These are phyloP conservation scores for Chaetoceros tenuissimus DNA, from an alignment of 108 stramenopile species.

Conservation along the genomic window DNA sequence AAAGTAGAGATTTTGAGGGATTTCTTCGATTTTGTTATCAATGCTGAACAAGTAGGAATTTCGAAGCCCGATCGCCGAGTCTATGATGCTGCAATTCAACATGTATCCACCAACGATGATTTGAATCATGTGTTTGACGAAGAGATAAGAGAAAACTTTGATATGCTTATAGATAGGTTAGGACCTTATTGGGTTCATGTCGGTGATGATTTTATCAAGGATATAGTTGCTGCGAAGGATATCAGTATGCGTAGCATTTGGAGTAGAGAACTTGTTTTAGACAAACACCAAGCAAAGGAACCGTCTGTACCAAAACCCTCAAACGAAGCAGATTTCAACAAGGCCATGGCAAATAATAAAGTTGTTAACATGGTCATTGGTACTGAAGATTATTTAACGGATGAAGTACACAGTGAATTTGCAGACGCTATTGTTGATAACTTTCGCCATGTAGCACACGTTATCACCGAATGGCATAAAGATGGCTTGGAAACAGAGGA, in stretches of 20 bases:
- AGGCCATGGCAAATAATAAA: slow-evolving; percentile 4
- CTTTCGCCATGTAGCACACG: slow-evolving; percentile 23
- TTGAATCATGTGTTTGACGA: slow-evolving; percentile 17
- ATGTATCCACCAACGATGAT: slow-evolving; percentile 13
- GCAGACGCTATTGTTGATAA: slow-evolving; percentile 32
- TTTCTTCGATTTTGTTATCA: slow-evolving; percentile 69
- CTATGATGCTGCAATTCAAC: slow-evolving; percentile 46
- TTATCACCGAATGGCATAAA: slow-evolving; percentile 29
- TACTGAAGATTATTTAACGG: slow-evolving; percentile 37
- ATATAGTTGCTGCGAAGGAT: slow-evolving; percentile 73
- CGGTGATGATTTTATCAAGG: slow-evolving; percentile 82
- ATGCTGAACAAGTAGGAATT: slow-evolving; percentile 71
- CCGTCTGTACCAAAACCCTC: background rate
- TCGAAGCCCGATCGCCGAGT: slow-evolving; percentile 67
- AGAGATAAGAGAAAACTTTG: slow-evolving; percentile 4
- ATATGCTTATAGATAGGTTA: slow-evolving; percentile 22
- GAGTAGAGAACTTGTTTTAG: slow-evolving; percentile 49
- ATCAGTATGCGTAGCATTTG: slow-evolving; percentile 75
- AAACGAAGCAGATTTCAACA: slow-evolving; percentile 18
- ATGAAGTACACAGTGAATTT: slow-evolving; percentile 32
- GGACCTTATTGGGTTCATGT: slow-evolving; percentile 85
- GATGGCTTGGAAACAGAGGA: slow-evolving; percentile 4
- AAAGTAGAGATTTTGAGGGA: slow-evolving; percentile 23
- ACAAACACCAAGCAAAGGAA: slow-evolving; percentile 11
- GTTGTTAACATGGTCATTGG: slow-evolving; percentile 34